Conservation (phyloP, 1,284 basidiomycete genomes). For the Sphagnurus paluster region DNA sequence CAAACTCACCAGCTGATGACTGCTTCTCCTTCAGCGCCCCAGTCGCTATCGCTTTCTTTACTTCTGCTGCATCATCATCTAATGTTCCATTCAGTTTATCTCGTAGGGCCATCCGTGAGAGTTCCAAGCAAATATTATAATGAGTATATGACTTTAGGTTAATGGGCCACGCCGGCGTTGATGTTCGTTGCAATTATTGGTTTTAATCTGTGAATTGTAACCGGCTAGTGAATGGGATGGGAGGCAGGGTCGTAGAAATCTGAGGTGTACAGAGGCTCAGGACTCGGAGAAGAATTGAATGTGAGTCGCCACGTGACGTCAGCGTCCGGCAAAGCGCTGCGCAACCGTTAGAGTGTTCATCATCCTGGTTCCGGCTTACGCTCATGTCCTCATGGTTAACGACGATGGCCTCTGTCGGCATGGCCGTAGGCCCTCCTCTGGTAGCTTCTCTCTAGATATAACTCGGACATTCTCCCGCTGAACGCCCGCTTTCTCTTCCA, state of each 20-base stretch:
- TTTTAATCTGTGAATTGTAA: no score
- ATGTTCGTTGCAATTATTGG: background rate
- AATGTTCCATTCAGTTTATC: slow-evolving; percentile 13
- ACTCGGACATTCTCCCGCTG: background rate
- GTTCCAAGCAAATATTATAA: background rate
- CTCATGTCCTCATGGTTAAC: slow-evolving; percentile 49
- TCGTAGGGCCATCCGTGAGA: slow-evolving; percentile 11
- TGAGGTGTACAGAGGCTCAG: no score
- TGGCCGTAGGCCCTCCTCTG: slow-evolving; percentile 74
- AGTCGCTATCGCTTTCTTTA: slow-evolving; percentile 64
- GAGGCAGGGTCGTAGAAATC: background rate
- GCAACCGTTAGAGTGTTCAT: no score
- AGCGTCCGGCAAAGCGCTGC: no score
- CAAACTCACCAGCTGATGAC: slow-evolving; percentile 40
- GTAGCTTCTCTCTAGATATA: slow-evolving; percentile 39
- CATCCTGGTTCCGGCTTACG: background rate
- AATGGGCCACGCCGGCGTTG: background rate
- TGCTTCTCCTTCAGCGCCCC: slow-evolving; percentile 40
- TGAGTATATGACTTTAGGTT: background rate
- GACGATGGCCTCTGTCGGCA: slow-evolving; percentile 58
- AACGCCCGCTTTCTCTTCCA: background rate
- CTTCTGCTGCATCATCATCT: slow-evolving; percentile 51
- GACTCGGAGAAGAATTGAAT: no score
- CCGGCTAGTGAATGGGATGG: background rate
- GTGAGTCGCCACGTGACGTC: no score